Evolutionary conservation across 768 basidiomycete genomes (phyloP).

Genomic region (Psilocybe tampanensis): DNA sequence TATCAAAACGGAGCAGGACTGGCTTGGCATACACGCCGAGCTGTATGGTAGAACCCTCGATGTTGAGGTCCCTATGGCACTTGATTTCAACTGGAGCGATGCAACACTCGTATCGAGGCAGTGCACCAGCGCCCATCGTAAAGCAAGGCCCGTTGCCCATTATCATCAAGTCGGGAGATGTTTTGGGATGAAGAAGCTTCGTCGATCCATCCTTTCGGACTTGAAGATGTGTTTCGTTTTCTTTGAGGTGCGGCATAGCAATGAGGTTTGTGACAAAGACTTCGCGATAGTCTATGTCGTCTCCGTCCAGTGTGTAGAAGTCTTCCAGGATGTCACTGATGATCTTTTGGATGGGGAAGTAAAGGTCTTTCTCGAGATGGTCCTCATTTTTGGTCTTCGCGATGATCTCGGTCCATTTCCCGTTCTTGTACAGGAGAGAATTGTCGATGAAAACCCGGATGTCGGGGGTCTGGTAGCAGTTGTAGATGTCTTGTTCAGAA

Average conservation of each 20-base stretch:
- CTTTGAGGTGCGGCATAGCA: neutral
- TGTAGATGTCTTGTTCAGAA: too few relatives aligned
- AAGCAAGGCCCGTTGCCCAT: neutral
- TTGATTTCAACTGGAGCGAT: neutral
- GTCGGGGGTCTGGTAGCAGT: too few relatives aligned
- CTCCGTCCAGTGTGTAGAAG: neutral
- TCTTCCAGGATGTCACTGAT: neutral
- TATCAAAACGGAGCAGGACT: neutral
- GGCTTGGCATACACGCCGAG: neutral
- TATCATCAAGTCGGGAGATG: neutral
- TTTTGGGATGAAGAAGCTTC: neutral
- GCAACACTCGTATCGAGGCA: neutral
- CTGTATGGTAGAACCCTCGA: neutral
- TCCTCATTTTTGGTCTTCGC: too few relatives aligned
- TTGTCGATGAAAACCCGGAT: too few relatives aligned
- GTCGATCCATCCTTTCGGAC: neutral
- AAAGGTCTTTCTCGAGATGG: neutral
- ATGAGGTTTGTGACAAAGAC: neutral
- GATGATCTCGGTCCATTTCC: too few relatives aligned
- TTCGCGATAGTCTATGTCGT: neutral
- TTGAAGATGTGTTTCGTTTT: neutral
- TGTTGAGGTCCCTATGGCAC: neutral
- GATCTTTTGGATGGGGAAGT: neutral
- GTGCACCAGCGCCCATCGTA: too few relatives aligned
- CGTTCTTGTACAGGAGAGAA: too few relatives aligned